Conservation (phyloP, 2,329 filamentous ascomycete species). For the Fusarium neocosmosporiellum region DNA sequence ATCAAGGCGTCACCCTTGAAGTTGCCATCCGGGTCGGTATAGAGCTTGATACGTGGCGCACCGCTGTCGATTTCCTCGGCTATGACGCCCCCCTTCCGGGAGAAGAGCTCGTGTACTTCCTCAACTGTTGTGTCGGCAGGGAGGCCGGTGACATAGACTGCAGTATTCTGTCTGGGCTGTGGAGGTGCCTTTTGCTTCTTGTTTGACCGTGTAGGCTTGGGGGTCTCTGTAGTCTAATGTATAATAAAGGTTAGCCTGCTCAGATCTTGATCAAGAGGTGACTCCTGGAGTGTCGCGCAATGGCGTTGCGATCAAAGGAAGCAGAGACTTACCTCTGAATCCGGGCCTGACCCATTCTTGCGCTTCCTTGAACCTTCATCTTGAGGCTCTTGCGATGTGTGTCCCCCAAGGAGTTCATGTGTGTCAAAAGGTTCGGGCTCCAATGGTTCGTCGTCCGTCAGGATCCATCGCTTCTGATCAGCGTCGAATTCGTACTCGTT, state of each 20-base stretch:
- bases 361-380: conserved; percentile 53
- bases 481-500: conserved; percentile 86
- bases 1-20: conserved; percentile 96
- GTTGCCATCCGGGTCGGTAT: conserved; percentile 80
- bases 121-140: conserved; percentile 81
- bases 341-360: conserved; percentile 53
- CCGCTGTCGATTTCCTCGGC: conserved; percentile 94
- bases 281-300: neutral
- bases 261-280: neutral
- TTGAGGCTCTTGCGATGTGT: conserved; percentile 37
- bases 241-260: conserved; percentile 14
- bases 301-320: neutral
- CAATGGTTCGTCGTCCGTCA: conserved; percentile 61
- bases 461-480: conserved; percentile 79
- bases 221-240: conserved; percentile 41
- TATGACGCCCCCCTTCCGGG: conserved; percentile 86
- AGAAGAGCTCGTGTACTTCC: conserved; percentile 87
- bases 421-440: conserved; percentile 55
- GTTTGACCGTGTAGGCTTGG: conserved; percentile 53
- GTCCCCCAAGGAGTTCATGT: conserved; percentile 49
- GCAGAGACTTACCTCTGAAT: conserved; percentile 56
- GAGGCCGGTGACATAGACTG: conserved; percentile 90
- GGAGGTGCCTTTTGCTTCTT: conserved; percentile 62
- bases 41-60: conserved; percentile 91
- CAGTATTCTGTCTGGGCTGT: conserved; percentile 78